These are phyloP conservation scores for Auricularia sp. DNA, from an alignment of 768 basidiomycete genomes.

Conservation along the genomic window DNA sequence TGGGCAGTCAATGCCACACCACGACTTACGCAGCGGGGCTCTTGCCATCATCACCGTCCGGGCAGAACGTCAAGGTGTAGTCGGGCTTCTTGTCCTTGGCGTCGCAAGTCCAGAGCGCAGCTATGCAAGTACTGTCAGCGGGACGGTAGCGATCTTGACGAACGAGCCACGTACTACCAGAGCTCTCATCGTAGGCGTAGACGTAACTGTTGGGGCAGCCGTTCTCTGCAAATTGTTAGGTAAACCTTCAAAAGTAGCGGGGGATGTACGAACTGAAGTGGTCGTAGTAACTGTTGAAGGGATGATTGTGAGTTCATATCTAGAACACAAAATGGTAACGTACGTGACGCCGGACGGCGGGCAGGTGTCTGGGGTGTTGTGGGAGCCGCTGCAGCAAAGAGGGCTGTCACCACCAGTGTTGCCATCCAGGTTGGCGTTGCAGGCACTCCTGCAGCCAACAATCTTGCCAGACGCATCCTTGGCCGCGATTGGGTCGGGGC, in stretches of 20 bases:
- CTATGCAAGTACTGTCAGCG: not conserved
- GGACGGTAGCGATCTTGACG: not conserved
- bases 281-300: conserved; percentile 5
- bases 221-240: not conserved
- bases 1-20: too few species aligned
- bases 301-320: too few species aligned
- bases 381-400: conserved; percentile 9
- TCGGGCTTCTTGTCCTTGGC: not conserved
- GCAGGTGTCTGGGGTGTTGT: conserved; percentile 10
- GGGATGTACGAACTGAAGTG: conserved; percentile 3
- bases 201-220: conserved; percentile 5
- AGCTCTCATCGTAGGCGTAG: conserved; percentile 7
- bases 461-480: not conserved
- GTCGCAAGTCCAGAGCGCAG: conserved; percentile 5
- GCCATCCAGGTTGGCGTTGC: conserved; percentile 2
- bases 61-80: conserved; percentile 1
- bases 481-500: not conserved
- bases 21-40: not conserved
- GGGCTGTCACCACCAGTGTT: conserved; percentile 3
- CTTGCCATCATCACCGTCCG: not conserved
- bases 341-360: conserved; percentile 1
- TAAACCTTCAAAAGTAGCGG: not conserved
- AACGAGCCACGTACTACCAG: not conserved
- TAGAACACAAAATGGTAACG: not conserved
- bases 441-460: not conserved